These are phyloP conservation scores for Fusarium austroafricanum DNA, from an alignment of 2,329 filamentous ascomycete species.

Conservation along the genomic window DNA sequence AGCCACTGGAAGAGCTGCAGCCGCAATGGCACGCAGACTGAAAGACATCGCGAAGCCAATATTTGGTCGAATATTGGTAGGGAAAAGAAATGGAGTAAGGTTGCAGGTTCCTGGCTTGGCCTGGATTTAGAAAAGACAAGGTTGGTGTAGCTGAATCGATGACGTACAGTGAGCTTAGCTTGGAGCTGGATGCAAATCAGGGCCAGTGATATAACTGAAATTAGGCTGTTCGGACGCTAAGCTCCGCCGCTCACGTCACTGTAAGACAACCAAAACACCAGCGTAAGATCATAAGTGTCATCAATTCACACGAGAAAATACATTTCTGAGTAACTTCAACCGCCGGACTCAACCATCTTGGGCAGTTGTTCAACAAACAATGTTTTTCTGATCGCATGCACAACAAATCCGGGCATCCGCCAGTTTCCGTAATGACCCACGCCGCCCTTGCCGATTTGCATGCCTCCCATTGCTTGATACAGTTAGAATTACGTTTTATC, in stretches of 20 bases:
- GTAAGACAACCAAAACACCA: background rate
- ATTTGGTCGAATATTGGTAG: background rate
- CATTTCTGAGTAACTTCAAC: background rate
- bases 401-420: background rate
- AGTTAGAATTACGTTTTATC: background rate
- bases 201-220: background rate
- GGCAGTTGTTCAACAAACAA: slow-evolving; percentile 1
- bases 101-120: background rate
- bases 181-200: background rate
- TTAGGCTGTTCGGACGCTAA: background rate
- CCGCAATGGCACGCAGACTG: slow-evolving; percentile 5
- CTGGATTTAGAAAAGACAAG: background rate
- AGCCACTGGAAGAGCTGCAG: slow-evolving; percentile 2
- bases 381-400: background rate
- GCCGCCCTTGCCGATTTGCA: slow-evolving; percentile 5
- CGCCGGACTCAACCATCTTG: background rate
- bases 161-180: slow-evolving; percentile 2
- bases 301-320: background rate
- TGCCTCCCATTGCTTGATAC: background rate
- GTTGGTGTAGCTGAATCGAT: background rate
- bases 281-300: too few species aligned
- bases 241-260: background rate
- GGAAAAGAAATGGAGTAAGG: background rate
- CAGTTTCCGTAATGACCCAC: background rate
- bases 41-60: slow-evolving; percentile 9